phyloP scores from a whole-genome alignment of 257 asterid species.

The Solanum piurae region DNA sequence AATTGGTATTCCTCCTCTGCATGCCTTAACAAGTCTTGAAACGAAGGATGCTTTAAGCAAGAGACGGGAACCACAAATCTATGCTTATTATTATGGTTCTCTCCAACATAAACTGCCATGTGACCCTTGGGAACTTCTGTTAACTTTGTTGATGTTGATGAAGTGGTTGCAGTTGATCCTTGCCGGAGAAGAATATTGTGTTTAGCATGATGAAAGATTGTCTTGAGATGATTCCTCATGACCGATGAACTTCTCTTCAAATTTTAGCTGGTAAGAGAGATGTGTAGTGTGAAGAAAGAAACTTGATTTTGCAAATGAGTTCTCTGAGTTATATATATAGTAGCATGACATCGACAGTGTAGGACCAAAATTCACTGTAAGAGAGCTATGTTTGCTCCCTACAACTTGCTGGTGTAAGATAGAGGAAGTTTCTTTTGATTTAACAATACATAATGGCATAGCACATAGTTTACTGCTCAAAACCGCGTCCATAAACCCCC shows the following conservation, averaged over 20 bases:
- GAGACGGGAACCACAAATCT: slow-evolving; percentile 1
- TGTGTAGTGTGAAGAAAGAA: background rate
- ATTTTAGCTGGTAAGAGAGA: background rate
- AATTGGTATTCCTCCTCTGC: slow-evolving; percentile 1
- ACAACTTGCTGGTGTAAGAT: background rate
- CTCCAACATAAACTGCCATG: slow-evolving; percentile 7
- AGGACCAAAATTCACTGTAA: background rate
- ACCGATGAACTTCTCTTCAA: background rate
- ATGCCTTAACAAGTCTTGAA: background rate
- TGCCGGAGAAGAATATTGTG: background rate
- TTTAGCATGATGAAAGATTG: background rate
- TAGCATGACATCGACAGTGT: background rate
- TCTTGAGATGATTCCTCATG: background rate
- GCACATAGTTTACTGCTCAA: background rate
- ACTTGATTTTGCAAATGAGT: background rate
- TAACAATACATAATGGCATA: background rate
- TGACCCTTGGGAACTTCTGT: slow-evolving; percentile 3
- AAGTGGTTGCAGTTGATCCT: background rate
- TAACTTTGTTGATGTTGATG: background rate
- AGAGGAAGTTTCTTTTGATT: background rate
- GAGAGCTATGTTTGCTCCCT: background rate
- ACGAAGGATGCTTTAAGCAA: slow-evolving; percentile 1
- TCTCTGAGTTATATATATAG: background rate
- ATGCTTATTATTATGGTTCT: background rate
- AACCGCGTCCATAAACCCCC: background rate